Conservation (phyloP, 1,284 basidiomycete species). For the Xerocomus minutiporus region DNA sequence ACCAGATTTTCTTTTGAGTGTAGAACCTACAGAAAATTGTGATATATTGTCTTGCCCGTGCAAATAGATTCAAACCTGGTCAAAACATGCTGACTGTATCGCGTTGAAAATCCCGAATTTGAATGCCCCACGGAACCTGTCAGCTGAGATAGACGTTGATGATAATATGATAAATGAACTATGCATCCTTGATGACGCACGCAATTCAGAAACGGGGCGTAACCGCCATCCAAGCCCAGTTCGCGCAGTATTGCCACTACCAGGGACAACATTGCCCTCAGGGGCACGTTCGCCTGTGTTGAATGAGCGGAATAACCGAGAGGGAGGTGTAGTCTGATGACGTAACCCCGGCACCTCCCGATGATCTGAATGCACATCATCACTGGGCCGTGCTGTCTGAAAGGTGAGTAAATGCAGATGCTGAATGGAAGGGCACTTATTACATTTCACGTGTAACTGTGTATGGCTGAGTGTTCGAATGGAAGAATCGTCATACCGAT, state of each 20-base stretch:
- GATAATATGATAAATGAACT: not conserved
- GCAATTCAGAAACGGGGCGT: slow-evolving; percentile 66
- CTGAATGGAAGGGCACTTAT: slow-evolving; percentile 9
- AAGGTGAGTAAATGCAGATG: not conserved
- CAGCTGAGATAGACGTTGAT: slow-evolving; percentile 48
- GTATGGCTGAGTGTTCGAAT: not conserved
- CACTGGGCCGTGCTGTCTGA: slow-evolving; percentile 9
- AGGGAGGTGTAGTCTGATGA: not conserved
- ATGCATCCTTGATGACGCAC: slow-evolving; percentile 41
- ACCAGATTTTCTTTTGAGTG: slow-evolving; percentile 73
- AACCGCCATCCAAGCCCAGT: slow-evolving; percentile 45
- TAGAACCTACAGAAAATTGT: slow-evolving; percentile 50
- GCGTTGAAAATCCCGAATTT: slow-evolving; percentile 88
- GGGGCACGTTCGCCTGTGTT: not conserved
- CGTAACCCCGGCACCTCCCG: not conserved
- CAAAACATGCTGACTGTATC: slow-evolving; percentile 80
- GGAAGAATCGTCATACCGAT: not conserved
- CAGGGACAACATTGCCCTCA: not conserved
- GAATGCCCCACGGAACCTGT: slow-evolving; percentile 76
- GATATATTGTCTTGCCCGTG: not conserved
- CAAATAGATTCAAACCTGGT: slow-evolving; percentile 50
- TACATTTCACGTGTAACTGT: not conserved
- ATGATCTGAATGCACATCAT: not conserved
- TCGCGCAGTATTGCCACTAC: slow-evolving; percentile 27
- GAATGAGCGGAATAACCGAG: not conserved